phyloP scores from a whole-genome alignment of 495 filamentous ascomycete genomes.

The Saxophila tyrrhenica region DNA sequence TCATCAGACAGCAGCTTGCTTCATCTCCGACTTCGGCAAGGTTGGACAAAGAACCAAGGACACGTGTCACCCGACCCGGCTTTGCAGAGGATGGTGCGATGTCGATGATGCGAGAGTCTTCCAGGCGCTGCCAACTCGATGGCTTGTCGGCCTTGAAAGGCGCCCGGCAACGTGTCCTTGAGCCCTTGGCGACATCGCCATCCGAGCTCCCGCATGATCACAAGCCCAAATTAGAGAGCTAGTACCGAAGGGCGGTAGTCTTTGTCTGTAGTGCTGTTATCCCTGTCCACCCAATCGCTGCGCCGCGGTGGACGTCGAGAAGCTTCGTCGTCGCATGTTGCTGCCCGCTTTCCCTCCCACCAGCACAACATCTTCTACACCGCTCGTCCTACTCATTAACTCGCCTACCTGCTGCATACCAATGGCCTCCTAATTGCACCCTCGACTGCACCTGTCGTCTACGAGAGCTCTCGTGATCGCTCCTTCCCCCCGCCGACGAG shows the following conservation, averaged over 20 bases:
- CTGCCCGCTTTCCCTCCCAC: not conserved
- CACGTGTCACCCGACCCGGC: not conserved
- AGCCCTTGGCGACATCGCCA: too few relatives aligned
- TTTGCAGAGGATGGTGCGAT: not conserved
- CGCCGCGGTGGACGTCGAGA: not conserved
- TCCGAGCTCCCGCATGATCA: not conserved
- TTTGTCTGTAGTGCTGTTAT: not conserved
- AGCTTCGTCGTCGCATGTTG: not conserved
- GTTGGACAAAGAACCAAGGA: constrained; percentile 1
- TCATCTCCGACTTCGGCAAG: constrained; percentile 1
- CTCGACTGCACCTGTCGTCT: not conserved
- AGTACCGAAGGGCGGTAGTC: not conserved
- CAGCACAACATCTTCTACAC: not conserved
- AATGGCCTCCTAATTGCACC: not conserved
- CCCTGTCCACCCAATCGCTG: not conserved
- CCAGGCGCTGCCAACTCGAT: not conserved
- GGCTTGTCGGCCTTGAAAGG: not conserved
- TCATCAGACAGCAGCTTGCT: not conserved
- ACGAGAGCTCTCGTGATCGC: not conserved
- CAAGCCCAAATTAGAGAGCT: not conserved
- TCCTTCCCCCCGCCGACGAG: not conserved
- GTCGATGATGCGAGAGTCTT: not conserved
- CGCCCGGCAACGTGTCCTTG: not conserved
- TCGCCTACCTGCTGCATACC: not conserved
- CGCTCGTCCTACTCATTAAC: not conserved